Base-by-base conservation (phyloP, 148 eudicot species). In the Vaccinium darrowii region DNA sequence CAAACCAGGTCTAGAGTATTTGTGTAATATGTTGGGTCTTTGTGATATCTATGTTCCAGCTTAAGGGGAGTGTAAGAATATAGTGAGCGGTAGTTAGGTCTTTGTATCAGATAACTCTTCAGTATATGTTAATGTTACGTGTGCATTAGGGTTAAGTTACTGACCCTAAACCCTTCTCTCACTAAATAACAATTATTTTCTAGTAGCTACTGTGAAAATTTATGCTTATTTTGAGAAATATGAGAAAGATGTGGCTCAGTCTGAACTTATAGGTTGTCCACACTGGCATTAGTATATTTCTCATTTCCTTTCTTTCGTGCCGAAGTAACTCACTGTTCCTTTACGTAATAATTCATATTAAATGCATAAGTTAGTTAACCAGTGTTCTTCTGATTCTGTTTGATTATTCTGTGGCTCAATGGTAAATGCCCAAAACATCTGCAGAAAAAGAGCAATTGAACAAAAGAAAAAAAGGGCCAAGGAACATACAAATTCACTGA, bases 401-500 rank as follows among this genome's bases (percentile, higher is more conserved):
- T 27, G 39, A 27, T 43, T 73, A 50, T 11, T 76, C 3, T 76
- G 43, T 58, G 33, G 18, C 25, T 79, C 56, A 21, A 58, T 43
- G 67, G 51, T 27, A 21, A 53, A 39, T n/a, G 25, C 49, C 52
- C 9, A 5, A 19, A 3, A 14, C 72, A 49, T 50, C 30, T 4
- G 33, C 25, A 82, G 1, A 23, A 56, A 15, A 25, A 47, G 3
- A 23, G 63, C 12, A 82, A 62, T 56, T 56, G 67, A 69, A 69
- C 33, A 36, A 81, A 56, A 69, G 9, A 50, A 52, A 76, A 76
- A 56, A 23, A 76, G 56, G 78, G 65, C 65, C 47, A 21, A 56
- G 83, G 84, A 78, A 90, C 98, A 78, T 96, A 96, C 99, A 93
- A 97, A 95, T 91, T 97, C 98, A 85, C 85, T 91, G 87, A 97